Evolutionary conservation across 805 yeast genomes (phyloP).

Genomic region (Candida pini): DNA sequence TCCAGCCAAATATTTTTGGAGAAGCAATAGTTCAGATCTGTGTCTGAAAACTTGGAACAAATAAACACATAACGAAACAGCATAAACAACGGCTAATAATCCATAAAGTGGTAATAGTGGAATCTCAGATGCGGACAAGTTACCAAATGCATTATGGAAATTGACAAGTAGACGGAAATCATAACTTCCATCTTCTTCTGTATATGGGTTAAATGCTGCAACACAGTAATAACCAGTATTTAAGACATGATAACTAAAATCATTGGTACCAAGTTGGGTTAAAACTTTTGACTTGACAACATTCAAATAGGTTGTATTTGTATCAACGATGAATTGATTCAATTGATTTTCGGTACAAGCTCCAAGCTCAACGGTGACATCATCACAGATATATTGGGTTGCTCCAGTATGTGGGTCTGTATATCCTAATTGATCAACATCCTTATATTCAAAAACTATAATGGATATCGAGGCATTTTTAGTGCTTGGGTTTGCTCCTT

Average conservation of each 20-base stretch:
- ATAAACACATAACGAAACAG: conserved; percentile 75
- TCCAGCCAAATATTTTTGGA: conserved; percentile 86
- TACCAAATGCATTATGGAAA: conserved; percentile 90
- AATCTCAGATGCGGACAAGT: conserved; percentile 81
- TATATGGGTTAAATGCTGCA: conserved; percentile 51
- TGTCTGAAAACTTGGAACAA: conserved; percentile 81
- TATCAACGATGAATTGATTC: conserved; percentile 58
- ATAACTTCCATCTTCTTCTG: conserved; percentile 15
- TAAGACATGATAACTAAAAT: conserved; percentile 56
- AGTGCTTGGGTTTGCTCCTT: conserved; percentile 28
- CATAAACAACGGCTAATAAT: conserved; percentile 74
- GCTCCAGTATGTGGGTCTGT: conserved; percentile 34
- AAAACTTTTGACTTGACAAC: conserved; percentile 54
- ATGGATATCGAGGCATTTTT: conserved; percentile 50
- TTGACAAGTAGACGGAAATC: conserved; percentile 63
- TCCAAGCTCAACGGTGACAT: conserved; percentile 47
- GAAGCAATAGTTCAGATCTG: conserved; percentile 79
- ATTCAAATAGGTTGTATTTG: conserved; percentile 37
- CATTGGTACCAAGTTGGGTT: conserved; percentile 52
- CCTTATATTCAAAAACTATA: conserved; percentile 79
- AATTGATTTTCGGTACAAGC: conserved; percentile 50
- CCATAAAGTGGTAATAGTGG: conserved; percentile 91
- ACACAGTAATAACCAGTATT: conserved; percentile 92
- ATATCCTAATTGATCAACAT: conserved; percentile 63
- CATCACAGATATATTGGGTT: conserved; percentile 69